phyloP scores from a whole-genome alignment of 805 yeast genomes.

The Cyberlindnera maritima region DNA sequence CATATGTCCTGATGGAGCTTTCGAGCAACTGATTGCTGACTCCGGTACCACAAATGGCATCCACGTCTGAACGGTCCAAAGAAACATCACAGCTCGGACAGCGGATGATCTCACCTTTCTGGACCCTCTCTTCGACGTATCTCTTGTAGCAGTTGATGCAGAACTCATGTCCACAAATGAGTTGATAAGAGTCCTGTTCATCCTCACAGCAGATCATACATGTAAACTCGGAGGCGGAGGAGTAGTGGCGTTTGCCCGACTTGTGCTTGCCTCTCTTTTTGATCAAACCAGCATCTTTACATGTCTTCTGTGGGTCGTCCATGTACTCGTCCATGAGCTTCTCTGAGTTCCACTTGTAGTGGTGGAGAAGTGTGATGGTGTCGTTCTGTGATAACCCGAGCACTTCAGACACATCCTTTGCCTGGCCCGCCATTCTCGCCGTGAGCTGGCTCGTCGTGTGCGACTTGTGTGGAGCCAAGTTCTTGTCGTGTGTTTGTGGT shows the following conservation, averaged over 20 bases:
- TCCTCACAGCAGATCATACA: constrained; percentile 79
- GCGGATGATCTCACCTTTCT: constrained; percentile 45
- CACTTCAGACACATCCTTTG: constrained; percentile 34
- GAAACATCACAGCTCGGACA: constrained; percentile 63
- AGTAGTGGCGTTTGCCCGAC: constrained; percentile 1
- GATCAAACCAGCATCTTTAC: constrained; percentile 33
- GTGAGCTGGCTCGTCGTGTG: constrained; percentile 31
- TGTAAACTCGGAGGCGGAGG: constrained; percentile 27
- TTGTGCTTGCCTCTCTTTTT: background rate
- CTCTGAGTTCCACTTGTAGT: constrained; percentile 59
- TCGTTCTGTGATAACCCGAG: constrained; percentile 38
- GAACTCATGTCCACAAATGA: constrained; percentile 68
- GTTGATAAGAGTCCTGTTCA: constrained; percentile 40
- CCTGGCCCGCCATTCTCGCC: constrained; percentile 23
- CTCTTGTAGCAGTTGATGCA: constrained; percentile 68
- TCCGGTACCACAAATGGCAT: constrained; percentile 37
- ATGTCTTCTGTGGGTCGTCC: constrained; percentile 38
- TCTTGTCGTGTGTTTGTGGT: background rate
- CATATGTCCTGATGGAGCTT: constrained; percentile 44
- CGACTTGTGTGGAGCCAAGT: constrained; percentile 6
- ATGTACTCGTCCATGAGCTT: constrained; percentile 53
- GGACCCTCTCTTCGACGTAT: constrained; percentile 49
- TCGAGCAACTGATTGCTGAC: constrained; percentile 31
- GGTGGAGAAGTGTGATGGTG: constrained; percentile 43
- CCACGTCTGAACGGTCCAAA: constrained; percentile 36